Evolutionary conservation across 2,329 filamentous ascomycete genomes (phyloP).

Genomic region (Hypoxylon sp.): DNA sequence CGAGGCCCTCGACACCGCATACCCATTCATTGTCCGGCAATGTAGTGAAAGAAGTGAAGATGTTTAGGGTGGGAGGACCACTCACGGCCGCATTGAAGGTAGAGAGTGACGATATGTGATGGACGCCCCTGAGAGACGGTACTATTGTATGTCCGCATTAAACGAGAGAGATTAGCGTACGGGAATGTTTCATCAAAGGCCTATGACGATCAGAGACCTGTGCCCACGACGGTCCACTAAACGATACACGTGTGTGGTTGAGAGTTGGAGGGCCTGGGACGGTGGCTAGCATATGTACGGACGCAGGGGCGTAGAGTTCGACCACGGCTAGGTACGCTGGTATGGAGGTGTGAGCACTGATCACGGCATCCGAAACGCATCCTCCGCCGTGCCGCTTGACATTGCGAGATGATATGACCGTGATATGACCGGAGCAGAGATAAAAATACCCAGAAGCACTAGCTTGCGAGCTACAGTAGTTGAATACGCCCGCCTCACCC

Average conservation of each 20-base stretch:
- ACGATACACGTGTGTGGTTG: no score
- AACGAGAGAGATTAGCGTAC: constrained; percentile 11
- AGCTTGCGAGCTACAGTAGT: constrained; percentile 9
- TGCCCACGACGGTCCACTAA: constrained; percentile 30
- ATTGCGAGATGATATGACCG: constrained; percentile 3
- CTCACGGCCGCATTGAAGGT: constrained; percentile 14
- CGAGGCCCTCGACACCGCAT: constrained; percentile 47
- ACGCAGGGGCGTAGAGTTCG: constrained; percentile 2
- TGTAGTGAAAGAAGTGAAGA: constrained; percentile 30
- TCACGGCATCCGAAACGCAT: constrained; percentile 30
- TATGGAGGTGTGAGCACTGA: constrained; percentile 8
- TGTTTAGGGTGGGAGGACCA: constrained; percentile 12
- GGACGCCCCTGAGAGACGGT: constrained; percentile 15
- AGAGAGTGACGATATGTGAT: constrained; percentile 20
- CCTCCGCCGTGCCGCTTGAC: constrained; percentile 23
- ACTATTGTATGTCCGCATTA: not conserved
- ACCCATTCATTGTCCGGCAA: constrained; percentile 53
- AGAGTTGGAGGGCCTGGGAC: no score
- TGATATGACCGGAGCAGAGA: constrained; percentile 2
- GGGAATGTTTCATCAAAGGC: constrained; percentile 17
- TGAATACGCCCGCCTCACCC: constrained; percentile 11
- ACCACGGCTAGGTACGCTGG: no score
- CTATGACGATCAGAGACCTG: constrained; percentile 27
- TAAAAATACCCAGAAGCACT: constrained; percentile 16
- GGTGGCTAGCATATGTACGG: constrained; percentile 24